Evolutionary conservation across 768 basidiomycete genomes (phyloP).

Genomic region (Pholiota molesta): DNA sequence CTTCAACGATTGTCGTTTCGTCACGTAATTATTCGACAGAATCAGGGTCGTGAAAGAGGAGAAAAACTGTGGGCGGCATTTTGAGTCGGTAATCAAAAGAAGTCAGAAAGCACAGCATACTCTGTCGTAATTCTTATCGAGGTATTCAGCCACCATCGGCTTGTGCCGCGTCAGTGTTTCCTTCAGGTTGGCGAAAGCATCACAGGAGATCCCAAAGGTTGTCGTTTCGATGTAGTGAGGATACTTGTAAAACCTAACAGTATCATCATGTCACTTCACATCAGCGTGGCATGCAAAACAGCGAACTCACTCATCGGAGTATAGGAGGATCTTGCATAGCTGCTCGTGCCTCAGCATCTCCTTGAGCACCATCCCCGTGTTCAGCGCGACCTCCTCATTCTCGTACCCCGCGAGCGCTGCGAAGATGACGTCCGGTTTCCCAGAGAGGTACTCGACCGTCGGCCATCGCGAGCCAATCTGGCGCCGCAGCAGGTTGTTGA

Average conservation of each 20-base stretch:
- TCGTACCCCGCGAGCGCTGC: slow-evolving; percentile 89
- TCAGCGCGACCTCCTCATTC: slow-evolving; percentile 95
- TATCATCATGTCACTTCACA: slow-evolving; percentile 3
- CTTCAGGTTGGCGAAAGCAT: slow-evolving; percentile 97
- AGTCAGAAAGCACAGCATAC: slow-evolving; percentile 45
- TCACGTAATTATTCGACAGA: slow-evolving; percentile 94
- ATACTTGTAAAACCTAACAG: slow-evolving; percentile 88
- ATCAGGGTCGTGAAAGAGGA: slow-evolving; percentile 92
- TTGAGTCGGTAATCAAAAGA: slow-evolving; percentile 14
- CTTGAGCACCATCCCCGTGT: slow-evolving; percentile 96
- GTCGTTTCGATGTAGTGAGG: slow-evolving; percentile 97
- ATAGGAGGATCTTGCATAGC: slow-evolving; percentile 84
- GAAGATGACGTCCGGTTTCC: slow-evolving; percentile 75
- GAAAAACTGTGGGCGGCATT: slow-evolving; percentile 73
- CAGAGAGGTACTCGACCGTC: slow-evolving; percentile 92
- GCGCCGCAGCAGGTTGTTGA: slow-evolving; percentile 85
- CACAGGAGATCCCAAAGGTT: slow-evolving; percentile 97
- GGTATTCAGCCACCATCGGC: slow-evolving; percentile 95
- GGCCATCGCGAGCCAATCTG: slow-evolving; percentile 95
- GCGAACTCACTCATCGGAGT: slow-evolving; percentile 86
- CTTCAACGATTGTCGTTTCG: slow-evolving; percentile 99
- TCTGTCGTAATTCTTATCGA: slow-evolving; percentile 96
- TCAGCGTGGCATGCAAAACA: slow-evolving; percentile 6
- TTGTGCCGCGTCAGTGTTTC: slow-evolving; percentile 97
- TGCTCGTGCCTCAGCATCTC: slow-evolving; percentile 97